Conservation (phyloP, 1,139 yeast species). For the Hansenula anomala region DNA sequence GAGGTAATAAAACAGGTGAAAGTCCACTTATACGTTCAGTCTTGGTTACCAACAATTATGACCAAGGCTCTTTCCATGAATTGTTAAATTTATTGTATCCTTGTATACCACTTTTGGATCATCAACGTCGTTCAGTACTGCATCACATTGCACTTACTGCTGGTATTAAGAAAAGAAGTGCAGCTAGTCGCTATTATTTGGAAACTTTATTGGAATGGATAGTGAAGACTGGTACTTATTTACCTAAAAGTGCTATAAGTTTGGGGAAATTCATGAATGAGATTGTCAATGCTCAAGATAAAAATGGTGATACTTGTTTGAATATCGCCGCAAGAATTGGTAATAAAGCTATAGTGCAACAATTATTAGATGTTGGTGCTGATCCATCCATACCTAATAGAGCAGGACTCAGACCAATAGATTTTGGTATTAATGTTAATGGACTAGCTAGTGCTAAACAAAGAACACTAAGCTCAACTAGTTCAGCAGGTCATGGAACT, state of each 20-base stretch:
- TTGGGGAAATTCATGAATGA: slow-evolving; percentile 60
- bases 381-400: slow-evolving; percentile 74
- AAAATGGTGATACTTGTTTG: slow-evolving; percentile 83
- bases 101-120: slow-evolving; percentile 69
- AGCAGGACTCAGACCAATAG: slow-evolving; percentile 80
- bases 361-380: slow-evolving; percentile 81
- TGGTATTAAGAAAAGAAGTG: slow-evolving; percentile 63
- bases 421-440: slow-evolving; percentile 52
- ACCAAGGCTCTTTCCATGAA: slow-evolving; percentile 66
- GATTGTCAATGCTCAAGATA: slow-evolving; percentile 72
- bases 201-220: slow-evolving; percentile 80
- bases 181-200: slow-evolving; percentile 71
- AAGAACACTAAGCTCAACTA: neutral
- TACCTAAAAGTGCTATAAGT: slow-evolving; percentile 38
- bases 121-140: slow-evolving; percentile 75
- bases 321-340: slow-evolving; percentile 91
- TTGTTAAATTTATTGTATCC: slow-evolving; percentile 73
- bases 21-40: slow-evolving; percentile 87
- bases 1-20: slow-evolving; percentile 84
- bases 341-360: slow-evolving; percentile 73
- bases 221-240: slow-evolving; percentile 44
- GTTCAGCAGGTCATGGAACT: neutral
- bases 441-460: slow-evolving; percentile 10
- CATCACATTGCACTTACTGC: slow-evolving; percentile 88
- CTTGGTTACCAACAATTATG: slow-evolving; percentile 82